Base-by-base conservation (phyloP, 129 eudicot genomes). In the Tagetes patula region DNA sequence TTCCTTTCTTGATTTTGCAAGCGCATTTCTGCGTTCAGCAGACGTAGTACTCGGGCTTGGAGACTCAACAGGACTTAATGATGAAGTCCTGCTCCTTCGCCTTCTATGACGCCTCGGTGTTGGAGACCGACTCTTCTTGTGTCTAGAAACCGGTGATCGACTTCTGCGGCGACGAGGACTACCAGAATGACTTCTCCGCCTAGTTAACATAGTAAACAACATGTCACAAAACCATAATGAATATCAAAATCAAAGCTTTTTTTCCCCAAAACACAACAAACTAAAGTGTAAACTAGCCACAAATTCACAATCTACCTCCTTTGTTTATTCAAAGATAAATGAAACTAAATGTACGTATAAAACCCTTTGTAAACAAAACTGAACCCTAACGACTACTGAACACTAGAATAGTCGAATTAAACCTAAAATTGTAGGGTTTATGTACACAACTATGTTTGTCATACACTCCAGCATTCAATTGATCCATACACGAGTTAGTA, bases 121-220 rank as follows among this genome's bases (percentile, higher is more conserved):
- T 6, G 93, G 90, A 43, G 98, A 87, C 31, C 84, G 93, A 82
- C 97, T 94, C 72, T 77, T 90, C 46, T 85, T 84, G 67, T 84
- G 92, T 81, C 92, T 87, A 56, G 78, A 72, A 81, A 88, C 53
- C 13, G 97, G 97, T 27, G 98, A 87, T 7, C 96, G 89, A 74
- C 92, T 89, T 80, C 87, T 86, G 20, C 86, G 80, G 10, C 91
- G 85, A 11, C 87, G 86, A 37, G 96, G 93, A 13, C 86, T 74
- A 69, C 81, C 80, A 38, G 97, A 91, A 60, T 85, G 86, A 79
- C 91, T 87, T 83, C 86, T 84, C 75, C 97, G 75, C 86, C 98
- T 94, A 80, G n/a, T 64, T 46, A 12, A 73, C 62, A 14, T 49
- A 77, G 64, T 12, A 49, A 67, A 62, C n/a, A 59, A 39, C 46